phyloP scores from a whole-genome alignment of 345 rosid genomes.

The Corymbia maculata region DNA sequence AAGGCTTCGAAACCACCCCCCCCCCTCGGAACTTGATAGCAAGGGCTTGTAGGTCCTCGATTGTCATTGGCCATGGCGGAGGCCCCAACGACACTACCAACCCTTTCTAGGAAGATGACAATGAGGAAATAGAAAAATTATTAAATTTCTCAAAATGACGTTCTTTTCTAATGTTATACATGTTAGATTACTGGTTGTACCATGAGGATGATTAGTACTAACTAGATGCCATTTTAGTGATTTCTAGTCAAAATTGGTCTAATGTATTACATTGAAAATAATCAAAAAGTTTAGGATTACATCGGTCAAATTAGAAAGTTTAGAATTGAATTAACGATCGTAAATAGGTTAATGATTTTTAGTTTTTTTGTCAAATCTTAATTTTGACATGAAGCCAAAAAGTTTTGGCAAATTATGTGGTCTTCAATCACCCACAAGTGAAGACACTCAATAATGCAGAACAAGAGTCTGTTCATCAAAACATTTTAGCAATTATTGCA shows the following conservation, averaged over 20 bases:
- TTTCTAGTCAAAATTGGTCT: no score
- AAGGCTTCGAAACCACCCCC: no score
- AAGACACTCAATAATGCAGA: neutral
- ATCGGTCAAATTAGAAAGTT: neutral
- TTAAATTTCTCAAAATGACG: neutral
- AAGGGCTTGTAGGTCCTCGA: no score
- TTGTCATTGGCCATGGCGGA: no score
- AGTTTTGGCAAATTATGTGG: neutral
- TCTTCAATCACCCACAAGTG: neutral
- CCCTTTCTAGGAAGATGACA: no score
- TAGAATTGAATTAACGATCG: fast-evolving
- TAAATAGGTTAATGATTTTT: neutral
- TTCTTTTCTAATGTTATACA: no score
- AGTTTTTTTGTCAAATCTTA: neutral
- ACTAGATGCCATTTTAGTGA: neutral
- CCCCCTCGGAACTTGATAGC: no score
- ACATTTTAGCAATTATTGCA: neutral
- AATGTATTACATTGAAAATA: no score
- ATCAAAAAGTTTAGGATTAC: neutral
- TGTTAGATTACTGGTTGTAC: no score
- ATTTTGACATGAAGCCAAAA: neutral
- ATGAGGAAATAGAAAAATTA: no score
- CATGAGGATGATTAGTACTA: fast-evolving
- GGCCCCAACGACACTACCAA: no score
- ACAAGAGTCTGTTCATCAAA: neutral